Evolutionary conservation across 2,329 filamentous ascomycete species (phyloP).

Genomic region (Scedosporium dehoogii): DNA sequence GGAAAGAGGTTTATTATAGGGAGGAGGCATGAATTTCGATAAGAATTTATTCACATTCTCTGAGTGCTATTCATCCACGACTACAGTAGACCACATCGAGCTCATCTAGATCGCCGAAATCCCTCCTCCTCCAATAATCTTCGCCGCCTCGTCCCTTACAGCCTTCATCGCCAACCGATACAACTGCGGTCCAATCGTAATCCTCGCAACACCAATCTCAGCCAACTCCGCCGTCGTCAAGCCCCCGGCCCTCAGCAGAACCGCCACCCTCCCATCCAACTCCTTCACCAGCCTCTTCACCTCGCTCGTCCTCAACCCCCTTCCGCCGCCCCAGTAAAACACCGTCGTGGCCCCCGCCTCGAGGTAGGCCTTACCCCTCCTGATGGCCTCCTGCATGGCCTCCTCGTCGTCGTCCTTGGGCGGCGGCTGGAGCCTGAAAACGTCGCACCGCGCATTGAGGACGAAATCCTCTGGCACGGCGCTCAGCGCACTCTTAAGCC

Average conservation of each 20-base stretch:
- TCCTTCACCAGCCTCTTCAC: constrained; percentile 34
- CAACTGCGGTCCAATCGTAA: constrained; percentile 43
- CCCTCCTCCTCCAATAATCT: constrained; percentile 17
- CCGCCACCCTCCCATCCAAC: constrained; percentile 39
- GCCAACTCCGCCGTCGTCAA: constrained; percentile 33
- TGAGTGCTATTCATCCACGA: not conserved
- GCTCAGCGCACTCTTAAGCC: constrained; percentile 32
- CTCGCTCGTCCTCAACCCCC: constrained; percentile 34
- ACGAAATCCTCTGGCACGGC: constrained; percentile 41
- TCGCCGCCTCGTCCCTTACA: constrained; percentile 22
- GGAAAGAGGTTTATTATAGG: too few relatives aligned
- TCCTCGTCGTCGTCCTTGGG: constrained; percentile 19
- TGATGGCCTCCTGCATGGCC: constrained; percentile 36
- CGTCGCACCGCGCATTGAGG: constrained; percentile 49
- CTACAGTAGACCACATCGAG: not conserved
- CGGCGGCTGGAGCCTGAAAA: constrained; percentile 27
- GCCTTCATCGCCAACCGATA: constrained; percentile 28
- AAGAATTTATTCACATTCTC: too few relatives aligned
- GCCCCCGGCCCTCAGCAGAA: constrained; percentile 28
- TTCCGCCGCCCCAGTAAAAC: constrained; percentile 48
- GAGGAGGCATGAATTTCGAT: too few relatives aligned
- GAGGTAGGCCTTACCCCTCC: constrained; percentile 45
- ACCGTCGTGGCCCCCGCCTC: constrained; percentile 47
- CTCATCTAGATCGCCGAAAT: constrained; percentile 1
- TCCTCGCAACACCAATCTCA: constrained; percentile 40